These are phyloP conservation scores for Dactylellina sp. DNA, from an alignment of 2,329 filamentous ascomycete species.

Conservation along the genomic window DNA sequence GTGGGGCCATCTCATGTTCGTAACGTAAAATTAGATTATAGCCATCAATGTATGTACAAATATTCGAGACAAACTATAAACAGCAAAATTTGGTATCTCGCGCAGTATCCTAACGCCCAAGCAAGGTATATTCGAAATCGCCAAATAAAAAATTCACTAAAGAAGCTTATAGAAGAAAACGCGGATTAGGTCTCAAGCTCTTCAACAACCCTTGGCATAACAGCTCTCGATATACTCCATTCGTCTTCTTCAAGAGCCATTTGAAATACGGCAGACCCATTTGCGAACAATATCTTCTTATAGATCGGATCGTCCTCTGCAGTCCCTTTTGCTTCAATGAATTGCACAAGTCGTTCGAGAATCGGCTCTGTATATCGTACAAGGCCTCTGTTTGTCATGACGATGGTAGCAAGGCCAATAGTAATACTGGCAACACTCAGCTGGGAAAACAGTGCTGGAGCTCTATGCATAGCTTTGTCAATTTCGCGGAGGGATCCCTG, in stretches of 20 bases:
- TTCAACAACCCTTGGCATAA: not conserved
- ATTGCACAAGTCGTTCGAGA: constrained; percentile 6
- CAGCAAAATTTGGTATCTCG: not conserved
- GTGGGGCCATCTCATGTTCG: constrained; percentile 44
- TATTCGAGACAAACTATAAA: not conserved
- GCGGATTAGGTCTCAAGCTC: not conserved
- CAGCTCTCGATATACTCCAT: constrained; percentile 6
- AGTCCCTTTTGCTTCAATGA: not conserved
- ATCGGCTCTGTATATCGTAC: constrained; percentile 29
- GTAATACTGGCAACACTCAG: not conserved
- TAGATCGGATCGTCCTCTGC: constrained; percentile 20
- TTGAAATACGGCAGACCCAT: constrained; percentile 15
- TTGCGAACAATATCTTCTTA: constrained; percentile 1
- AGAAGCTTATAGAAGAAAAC: not conserved
- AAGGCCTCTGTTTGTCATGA: constrained; percentile 22
- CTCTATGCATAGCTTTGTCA: constrained; percentile 1
- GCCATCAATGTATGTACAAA: not conserved
- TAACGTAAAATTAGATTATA: not conserved
- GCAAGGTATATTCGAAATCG: too few species aligned
- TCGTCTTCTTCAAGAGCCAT: constrained; percentile 14
- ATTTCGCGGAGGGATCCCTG: constrained; percentile 6
- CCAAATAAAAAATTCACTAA: not conserved
- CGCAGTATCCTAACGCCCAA: too few species aligned
- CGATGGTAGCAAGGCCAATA: not conserved
- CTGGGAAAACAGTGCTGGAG: not conserved